Conservation (phyloP, 805 yeast species). For the Groenewaldozyma salmanticensis region DNA sequence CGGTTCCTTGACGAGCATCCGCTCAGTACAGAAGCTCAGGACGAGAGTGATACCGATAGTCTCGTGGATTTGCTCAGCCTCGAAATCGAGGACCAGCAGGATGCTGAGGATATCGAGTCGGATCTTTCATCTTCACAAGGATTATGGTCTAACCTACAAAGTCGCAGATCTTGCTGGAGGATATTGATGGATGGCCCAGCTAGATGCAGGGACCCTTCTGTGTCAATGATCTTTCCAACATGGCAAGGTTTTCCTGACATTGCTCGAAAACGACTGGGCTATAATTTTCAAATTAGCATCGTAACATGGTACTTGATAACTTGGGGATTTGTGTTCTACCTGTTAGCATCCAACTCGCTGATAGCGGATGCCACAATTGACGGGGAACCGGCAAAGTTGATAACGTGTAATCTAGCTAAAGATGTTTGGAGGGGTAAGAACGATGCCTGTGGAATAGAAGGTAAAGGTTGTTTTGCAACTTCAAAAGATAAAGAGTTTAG, state of each 20-base stretch:
- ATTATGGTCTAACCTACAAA: no score
- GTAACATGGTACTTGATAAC: slow-evolving; percentile 9
- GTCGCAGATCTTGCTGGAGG: slow-evolving; percentile 10
- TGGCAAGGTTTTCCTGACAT: slow-evolving; percentile 12
- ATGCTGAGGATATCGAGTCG: no score
- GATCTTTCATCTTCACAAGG: no score
- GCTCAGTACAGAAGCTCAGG: no score
- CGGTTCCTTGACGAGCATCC: no score
- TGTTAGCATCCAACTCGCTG: slow-evolving; percentile 15
- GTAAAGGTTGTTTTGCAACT: slow-evolving; percentile 42
- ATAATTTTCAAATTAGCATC: background rate
- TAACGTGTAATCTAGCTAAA: slow-evolving; percentile 16
- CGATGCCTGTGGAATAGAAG: slow-evolving; percentile 66
- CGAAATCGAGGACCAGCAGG: no score
- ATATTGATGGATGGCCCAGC: slow-evolving; percentile 15
- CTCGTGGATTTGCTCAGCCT: no score
- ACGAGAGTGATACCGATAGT: no score
- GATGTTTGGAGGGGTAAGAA: slow-evolving; percentile 67
- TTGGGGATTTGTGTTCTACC: slow-evolving; percentile 16
- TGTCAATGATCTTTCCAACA: slow-evolving; percentile 8
- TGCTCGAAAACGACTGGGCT: slow-evolving; percentile 4
- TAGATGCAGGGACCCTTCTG: slow-evolving; percentile 12
- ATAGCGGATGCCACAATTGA: slow-evolving; percentile 17
- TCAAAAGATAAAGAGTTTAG: slow-evolving; percentile 36
- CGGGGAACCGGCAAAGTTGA: slow-evolving; percentile 13